Percentiles rank a stretch among this genome's conserved stretches.
Conservation (phyloP, 768 basidiomycete species). For the Nevesoporus exiguus region DNA sequence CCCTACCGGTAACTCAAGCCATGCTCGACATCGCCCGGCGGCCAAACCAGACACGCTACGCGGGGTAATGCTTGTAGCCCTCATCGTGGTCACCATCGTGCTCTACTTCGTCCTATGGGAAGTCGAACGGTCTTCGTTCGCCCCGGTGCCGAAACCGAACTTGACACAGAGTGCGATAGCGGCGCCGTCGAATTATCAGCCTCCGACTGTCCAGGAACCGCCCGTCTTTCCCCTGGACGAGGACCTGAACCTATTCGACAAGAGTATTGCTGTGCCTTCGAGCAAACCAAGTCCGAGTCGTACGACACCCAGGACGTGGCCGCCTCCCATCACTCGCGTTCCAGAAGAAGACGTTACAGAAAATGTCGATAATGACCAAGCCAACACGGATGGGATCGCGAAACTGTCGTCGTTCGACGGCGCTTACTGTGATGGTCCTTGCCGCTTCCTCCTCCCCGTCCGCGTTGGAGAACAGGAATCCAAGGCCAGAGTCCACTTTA, state of each 20-base stretch:
- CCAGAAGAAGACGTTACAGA: constrained; percentile 23
- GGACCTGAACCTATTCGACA: background rate
- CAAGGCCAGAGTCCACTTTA: constrained; percentile 53
- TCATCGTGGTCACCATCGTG: constrained; percentile 19
- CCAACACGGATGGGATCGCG: background rate
- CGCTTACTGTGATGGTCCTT: constrained; percentile 27
- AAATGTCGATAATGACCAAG: background rate
- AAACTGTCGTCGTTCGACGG: constrained; percentile 14
- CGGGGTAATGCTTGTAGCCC: constrained; percentile 13
- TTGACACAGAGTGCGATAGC: background rate
- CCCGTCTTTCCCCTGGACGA: background rate
- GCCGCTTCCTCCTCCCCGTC: constrained; percentile 48
- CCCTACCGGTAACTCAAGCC: no score
- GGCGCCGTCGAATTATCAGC: no score
- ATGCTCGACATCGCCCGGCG: constrained; percentile 6
- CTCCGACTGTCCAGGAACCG: background rate
- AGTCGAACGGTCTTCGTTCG: constrained; percentile 11
- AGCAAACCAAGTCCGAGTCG: background rate
- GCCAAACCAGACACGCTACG: constrained; percentile 7
- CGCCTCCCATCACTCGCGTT: constrained; percentile 34
- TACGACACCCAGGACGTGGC: constrained; percentile 20
- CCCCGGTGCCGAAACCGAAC: background rate
- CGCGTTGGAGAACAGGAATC: constrained; percentile 57
- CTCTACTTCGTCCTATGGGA: constrained; percentile 25
- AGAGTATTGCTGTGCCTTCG: background rate